These are phyloP conservation scores for Clonostachys rosea DNA, from an alignment of 2,329 filamentous ascomycete genomes.

Conservation along the genomic window DNA sequence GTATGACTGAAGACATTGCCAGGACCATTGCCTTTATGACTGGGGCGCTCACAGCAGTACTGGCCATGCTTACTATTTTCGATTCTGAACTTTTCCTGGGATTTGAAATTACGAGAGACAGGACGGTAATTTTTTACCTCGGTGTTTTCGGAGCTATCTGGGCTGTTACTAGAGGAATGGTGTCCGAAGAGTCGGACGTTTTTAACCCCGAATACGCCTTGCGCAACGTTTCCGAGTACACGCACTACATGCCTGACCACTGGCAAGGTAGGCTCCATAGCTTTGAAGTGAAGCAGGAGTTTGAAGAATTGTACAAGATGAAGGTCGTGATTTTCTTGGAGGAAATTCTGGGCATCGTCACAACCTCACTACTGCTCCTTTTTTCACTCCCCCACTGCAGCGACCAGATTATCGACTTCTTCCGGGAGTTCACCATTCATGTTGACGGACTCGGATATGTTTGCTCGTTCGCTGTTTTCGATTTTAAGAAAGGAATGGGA, in stretches of 20 bases:
- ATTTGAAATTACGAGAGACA: slow-evolving; percentile 86
- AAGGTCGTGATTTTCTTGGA: slow-evolving; percentile 89
- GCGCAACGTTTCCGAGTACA: slow-evolving; percentile 85
- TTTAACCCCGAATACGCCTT: slow-evolving; percentile 91
- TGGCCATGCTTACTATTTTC: slow-evolving; percentile 78
- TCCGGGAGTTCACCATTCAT: slow-evolving; percentile 94
- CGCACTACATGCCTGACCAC: slow-evolving; percentile 83
- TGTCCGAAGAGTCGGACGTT: slow-evolving; percentile 83
- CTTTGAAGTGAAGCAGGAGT: slow-evolving; percentile 88
- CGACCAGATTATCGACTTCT: slow-evolving; percentile 94
- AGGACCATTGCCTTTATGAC: slow-evolving; percentile 84
- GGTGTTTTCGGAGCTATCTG: slow-evolving; percentile 79
- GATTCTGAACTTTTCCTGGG: slow-evolving; percentile 87
- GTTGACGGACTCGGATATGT: slow-evolving; percentile 95
- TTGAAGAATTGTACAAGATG: slow-evolving; percentile 85
- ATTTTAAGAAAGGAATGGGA: slow-evolving; percentile 79
- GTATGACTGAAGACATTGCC: slow-evolving; percentile 82
- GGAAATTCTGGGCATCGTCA: slow-evolving; percentile 86
- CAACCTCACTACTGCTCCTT: slow-evolving; percentile 85
- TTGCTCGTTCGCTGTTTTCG: slow-evolving; percentile 95
- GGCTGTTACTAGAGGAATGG: slow-evolving; percentile 75
- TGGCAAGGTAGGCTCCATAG: slow-evolving; percentile 91
- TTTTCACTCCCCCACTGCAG: slow-evolving; percentile 82
- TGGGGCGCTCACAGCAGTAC: slow-evolving; percentile 79
- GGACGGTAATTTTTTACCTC: slow-evolving; percentile 87